Percentiles rank a stretch among this genome's conserved stretches.
Evolutionary conservation across 139 green algal genomes (phyloP).

Genomic region (Edaphochlamys debaryana): DNA sequence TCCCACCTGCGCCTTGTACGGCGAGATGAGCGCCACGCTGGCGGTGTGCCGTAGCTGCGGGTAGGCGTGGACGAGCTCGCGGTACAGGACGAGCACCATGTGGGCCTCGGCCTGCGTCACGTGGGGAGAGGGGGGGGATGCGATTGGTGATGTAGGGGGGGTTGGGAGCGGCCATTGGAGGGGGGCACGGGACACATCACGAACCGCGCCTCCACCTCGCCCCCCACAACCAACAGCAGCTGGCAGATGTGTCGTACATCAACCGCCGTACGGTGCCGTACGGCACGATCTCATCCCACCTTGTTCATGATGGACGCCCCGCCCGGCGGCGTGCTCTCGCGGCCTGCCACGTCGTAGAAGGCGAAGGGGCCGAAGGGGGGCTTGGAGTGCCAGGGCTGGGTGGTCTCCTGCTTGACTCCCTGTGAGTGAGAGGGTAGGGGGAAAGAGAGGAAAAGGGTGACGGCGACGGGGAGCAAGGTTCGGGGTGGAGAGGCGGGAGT

Average conservation of each 20-base stretch:
- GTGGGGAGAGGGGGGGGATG: too few relatives aligned
- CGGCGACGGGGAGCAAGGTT: not conserved
- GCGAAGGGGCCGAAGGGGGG: conserved; percentile 81
- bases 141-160: too few relatives aligned
- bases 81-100: conserved; percentile 75
- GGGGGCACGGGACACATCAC: not conserved
- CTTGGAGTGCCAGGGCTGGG: conserved; percentile 76
- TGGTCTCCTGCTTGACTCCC: conserved; percentile 61
- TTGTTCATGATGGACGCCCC: conserved; percentile 56
- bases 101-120: conserved; percentile 70
- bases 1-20: conserved; percentile 90
- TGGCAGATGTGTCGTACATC: too few relatives aligned
- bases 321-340: conserved; percentile 46
- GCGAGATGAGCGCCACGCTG: conserved; percentile 88
- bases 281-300: too few relatives aligned
- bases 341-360: conserved; percentile 84
- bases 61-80: conserved; percentile 61
- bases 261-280: too few relatives aligned
- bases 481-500: not conserved
- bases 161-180: too few relatives aligned
- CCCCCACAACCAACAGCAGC: too few relatives aligned
- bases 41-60: conserved; percentile 62
- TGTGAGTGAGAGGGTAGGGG: too few relatives aligned
- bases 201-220: not conserved
- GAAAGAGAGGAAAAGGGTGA: not conserved